Evolutionary conservation across 2,329 filamentous ascomycete species (phyloP), one percentile per base, ranked within the genome.

Genomic region (Colletotrichum somersetense): DNA sequence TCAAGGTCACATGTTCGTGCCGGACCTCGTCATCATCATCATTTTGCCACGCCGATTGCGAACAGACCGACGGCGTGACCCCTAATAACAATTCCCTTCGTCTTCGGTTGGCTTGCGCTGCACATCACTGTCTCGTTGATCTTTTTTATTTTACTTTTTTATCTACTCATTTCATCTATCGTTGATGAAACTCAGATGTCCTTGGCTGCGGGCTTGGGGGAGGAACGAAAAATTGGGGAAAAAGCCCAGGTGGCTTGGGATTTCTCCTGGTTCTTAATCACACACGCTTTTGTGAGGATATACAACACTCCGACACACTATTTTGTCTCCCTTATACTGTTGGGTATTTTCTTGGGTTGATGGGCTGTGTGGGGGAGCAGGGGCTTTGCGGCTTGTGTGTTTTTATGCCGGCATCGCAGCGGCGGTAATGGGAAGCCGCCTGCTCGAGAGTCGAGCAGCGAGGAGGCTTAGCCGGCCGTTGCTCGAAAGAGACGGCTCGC

Each of bases 171-270:
- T 73, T 76, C 53, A 75, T 76, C 77, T 77, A 75, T 77, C 71
- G 71, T 76, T 66, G 67, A 74, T 73, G 72, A 70, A 66, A 70
- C 64, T 73, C 66, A 74, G 72, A 74, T 66, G 72, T 69, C 57
- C 12, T 66, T 62, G 70, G 72, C 72, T 67, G 65, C 56, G 23
- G 65, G 70, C 50, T 58, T 65, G 66, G 78, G 76, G 67, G 77
- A 76, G 80, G 77, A 7, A 23, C 12, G 46, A 12, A 48, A 78
- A 79, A 80, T 75, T 78, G 79, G 79, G 77, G 76, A 77, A 78
- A 77, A 77, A 78, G 80, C 80, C 80, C 80, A 78, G 80, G 80
- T 77, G 80, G 80, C 80, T 79, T 76, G 75, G 77, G 77, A 79
- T 80, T 78, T 78, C 71, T 72, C 72, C 71, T 72, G 73, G 71